A percentile compares a stretch with the other conserved stretches of the same genome.
phyloP scores from a whole-genome alignment of 352 stramenopile species.

The Pythium phragmiticola region DNA sequence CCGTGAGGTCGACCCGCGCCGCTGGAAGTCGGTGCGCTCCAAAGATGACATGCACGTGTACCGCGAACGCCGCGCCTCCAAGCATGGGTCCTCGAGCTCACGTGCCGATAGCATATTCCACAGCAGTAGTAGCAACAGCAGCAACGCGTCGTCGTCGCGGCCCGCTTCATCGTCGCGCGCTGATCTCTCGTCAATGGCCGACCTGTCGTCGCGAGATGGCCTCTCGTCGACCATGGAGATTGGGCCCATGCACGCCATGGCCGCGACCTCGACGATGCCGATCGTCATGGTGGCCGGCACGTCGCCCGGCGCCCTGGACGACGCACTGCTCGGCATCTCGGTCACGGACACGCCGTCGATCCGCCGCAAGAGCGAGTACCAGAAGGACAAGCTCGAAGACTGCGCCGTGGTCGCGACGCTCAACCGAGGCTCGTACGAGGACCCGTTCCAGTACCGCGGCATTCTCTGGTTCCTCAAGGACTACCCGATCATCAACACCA shows the following conservation, averaged over 20 bases:
- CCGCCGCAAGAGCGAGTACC: constrained; percentile 38
- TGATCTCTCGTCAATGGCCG: neutral
- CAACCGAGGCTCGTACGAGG: constrained; percentile 7
- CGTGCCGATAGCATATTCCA: constrained; percentile 26
- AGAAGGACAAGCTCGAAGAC: constrained; percentile 41
- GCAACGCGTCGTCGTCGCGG: constrained; percentile 19
- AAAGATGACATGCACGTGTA: constrained; percentile 37
- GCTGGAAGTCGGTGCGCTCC: constrained; percentile 34
- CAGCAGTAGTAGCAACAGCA: constrained; percentile 24
- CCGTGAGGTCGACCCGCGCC: constrained; percentile 31
- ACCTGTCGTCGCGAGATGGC: constrained; percentile 3
- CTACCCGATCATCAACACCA: constrained; percentile 20
- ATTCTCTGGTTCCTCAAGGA: constrained; percentile 22
- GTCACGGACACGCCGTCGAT: constrained; percentile 41
- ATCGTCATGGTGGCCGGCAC: constrained; percentile 33
- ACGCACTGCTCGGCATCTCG: constrained; percentile 51
- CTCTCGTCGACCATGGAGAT: constrained; percentile 27
- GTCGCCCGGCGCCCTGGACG: constrained; percentile 44
- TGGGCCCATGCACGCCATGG: constrained; percentile 38
- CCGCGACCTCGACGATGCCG: constrained; percentile 35
- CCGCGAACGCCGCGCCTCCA: constrained; percentile 34
- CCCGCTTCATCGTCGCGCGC: too few species aligned
- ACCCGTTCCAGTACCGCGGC: constrained; percentile 17
- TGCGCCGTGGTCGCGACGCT: constrained; percentile 45
- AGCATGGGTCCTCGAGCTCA: constrained; percentile 22